Evolutionary conservation across 2,329 filamentous ascomycete species (phyloP).

Genomic region (Paracoccidioides lutzii): DNA sequence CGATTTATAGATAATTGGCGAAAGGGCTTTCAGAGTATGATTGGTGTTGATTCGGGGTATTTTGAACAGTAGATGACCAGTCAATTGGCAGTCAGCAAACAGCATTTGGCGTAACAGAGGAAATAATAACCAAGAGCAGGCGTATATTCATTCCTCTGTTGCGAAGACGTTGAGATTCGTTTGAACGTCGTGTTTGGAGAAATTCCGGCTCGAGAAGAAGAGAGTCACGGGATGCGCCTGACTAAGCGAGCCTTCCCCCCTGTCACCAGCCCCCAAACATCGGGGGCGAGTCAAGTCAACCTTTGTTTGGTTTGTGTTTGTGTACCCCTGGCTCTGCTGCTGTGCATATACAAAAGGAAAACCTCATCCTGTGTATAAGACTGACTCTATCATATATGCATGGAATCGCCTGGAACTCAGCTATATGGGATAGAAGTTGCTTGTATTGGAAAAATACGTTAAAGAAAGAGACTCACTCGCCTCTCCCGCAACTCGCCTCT

Average conservation of each 20-base stretch:
- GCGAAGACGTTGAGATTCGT: neutral
- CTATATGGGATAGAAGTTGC: neutral
- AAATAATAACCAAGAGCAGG: neutral
- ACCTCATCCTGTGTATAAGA: neutral
- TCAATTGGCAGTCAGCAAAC: conserved; percentile 6
- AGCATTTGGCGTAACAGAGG: neutral
- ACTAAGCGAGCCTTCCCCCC: no score
- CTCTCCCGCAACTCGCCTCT: neutral
- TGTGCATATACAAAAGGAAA: neutral
- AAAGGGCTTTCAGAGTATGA: neutral
- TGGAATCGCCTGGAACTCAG: neutral
- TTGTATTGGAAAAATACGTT: neutral
- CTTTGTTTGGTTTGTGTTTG: neutral
- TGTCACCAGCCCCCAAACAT: no score
- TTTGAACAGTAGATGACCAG: neutral
- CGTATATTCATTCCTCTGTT: neutral
- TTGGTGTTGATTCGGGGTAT: no score
- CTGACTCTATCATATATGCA: neutral
- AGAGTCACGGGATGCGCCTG: no score
- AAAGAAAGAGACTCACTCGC: neutral
- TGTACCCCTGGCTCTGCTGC: no score
- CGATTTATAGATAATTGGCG: neutral
- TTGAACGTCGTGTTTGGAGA: no score
- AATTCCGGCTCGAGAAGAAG: no score
- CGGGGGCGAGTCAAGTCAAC: no score